These are phyloP conservation scores for Alisma plantagoaquatica DNA, from an alignment of 106 monocot genomes.

Conservation along the genomic window DNA sequence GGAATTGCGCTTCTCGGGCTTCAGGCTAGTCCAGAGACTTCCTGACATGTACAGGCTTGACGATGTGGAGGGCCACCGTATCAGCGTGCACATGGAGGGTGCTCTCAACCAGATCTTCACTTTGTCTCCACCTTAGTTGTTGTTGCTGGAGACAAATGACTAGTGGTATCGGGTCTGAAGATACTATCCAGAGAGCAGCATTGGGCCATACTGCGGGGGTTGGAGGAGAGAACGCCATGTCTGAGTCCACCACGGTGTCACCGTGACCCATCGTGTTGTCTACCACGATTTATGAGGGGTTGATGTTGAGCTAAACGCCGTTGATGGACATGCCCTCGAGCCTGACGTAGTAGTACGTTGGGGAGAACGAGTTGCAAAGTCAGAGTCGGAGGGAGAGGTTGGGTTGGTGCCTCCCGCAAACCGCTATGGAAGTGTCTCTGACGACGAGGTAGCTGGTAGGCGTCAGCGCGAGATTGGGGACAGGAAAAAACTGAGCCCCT, in stretches of 20 bases:
- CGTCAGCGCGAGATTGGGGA: slow-evolving; percentile 32
- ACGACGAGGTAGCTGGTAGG: slow-evolving; percentile 40
- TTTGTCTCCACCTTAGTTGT: too few relatives aligned
- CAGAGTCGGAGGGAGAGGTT: slow-evolving; percentile 23
- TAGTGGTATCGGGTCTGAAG: too few relatives aligned
- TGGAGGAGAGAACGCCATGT: slow-evolving; percentile 30
- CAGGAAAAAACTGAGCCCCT: too few relatives aligned
- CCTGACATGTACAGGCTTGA: too few relatives aligned
- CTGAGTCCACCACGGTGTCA: slow-evolving; percentile 38
- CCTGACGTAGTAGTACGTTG: slow-evolving; percentile 34
- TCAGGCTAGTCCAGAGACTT: too few relatives aligned
- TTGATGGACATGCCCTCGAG: slow-evolving; percentile 17
- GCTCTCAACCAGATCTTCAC: too few relatives aligned
- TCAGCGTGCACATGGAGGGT: too few relatives aligned
- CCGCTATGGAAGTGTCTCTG: slow-evolving; percentile 3
- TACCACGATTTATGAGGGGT: slow-evolving; percentile 16
- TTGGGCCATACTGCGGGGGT: too few relatives aligned
- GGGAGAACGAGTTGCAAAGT: slow-evolving; percentile 25
- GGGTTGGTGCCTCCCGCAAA: neutral
- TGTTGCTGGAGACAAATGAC: too few relatives aligned
- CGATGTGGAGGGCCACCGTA: too few relatives aligned
- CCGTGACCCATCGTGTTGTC: slow-evolving; percentile 22
- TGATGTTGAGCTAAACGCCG: slow-evolving; percentile 14
- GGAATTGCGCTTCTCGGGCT: too few relatives aligned
- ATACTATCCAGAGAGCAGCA: too few relatives aligned